A percentile compares a stretch with the other conserved stretches of the same genome.
Conservation (phyloP, 31 red algal genomes). For the Pterothamnion heteromorphum region DNA sequence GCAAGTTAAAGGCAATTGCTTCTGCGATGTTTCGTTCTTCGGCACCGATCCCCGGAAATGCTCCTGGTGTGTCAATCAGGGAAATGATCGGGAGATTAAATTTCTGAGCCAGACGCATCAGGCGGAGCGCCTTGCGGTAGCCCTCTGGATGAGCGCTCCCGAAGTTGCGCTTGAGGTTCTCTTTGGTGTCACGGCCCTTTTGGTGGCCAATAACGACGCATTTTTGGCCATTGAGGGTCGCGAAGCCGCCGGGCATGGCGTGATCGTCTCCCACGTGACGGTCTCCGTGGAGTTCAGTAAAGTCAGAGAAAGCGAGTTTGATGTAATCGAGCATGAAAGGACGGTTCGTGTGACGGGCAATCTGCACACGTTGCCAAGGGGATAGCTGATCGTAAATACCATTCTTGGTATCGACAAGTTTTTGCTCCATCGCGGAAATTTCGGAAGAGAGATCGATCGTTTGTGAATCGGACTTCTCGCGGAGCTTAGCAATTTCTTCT, state of each 20-base stretch:
- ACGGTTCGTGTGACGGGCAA: constrained; percentile 7
- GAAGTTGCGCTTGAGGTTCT: constrained; percentile 37
- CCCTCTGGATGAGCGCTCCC: constrained; percentile 14
- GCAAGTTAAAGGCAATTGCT: constrained; percentile 39
- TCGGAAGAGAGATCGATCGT: background rate
- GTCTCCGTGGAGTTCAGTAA: constrained; percentile 49
- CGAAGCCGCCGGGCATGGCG: constrained; percentile 34
- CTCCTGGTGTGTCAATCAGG: constrained; percentile 47
- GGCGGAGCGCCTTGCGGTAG: constrained; percentile 42
- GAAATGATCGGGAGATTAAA: constrained; percentile 44
- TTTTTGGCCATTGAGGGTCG: constrained; percentile 31
- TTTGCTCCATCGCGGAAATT: background rate
- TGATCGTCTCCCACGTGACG: constrained; percentile 22
- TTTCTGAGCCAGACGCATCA: constrained; percentile 34
- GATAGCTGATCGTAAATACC: background rate
- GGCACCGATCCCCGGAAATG: constrained; percentile 31
- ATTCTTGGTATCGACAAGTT: background rate
- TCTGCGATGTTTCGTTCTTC: background rate
- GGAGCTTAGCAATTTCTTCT: background rate
- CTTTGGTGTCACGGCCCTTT: constrained; percentile 47
- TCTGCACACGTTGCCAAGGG: background rate
- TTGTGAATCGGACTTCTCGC: background rate
- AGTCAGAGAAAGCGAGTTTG: background rate
- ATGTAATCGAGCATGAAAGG: constrained; percentile 48
- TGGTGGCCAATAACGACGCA: constrained; percentile 48